Evolutionary conservation across 768 basidiomycete species (phyloP), one percentile per base, ranked within the genome.

Genomic region (Boletus vinaceobasis): DNA sequence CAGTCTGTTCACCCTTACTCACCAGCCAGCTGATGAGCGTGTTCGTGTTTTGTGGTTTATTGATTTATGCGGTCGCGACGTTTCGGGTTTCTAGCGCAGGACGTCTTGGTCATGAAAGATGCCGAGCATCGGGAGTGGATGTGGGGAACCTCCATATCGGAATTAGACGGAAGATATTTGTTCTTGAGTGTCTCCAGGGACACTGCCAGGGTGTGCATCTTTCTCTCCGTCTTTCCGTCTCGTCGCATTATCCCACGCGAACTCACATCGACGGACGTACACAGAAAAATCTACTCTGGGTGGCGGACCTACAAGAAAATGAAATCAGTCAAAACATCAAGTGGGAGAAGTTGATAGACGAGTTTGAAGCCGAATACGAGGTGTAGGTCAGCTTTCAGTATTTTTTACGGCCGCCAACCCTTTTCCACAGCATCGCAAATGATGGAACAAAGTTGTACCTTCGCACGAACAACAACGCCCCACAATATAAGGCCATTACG

Each of bases 281-380:
- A n/a, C 58, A 90, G 88, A 85, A 83, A 82, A 86, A 88, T 63
- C 66, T 84, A 10, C 66, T 90, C 2, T 91, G 89, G 88, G 76
- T 91, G 43, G 80, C 86, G 7, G 83, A 90, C 59, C 75, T 90
- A 8, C 65, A 79, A 43, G 73, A 80, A 44, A 77, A 81, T 51
- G 74, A 79, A 52, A 85, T 90, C 26, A 83, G 81, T 9, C 75
- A 75, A 48, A 76, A 87, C 54, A 80, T 92, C 64, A 76, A 80
- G 58, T 93, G 90, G 89, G 75, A 77, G 57, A 89, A 88, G 69
- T 57, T 93, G 33, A 70, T 88, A 43, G 71, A 88, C 61, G 75
- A 82, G n/a, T 92, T 83, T 68, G 82, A 84, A 6, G 80, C 85
- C 1, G 78, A 81, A 65, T 90, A 86, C 61, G 71, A 75, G 10